A percentile compares a stretch with the other conserved stretches of the same genome.
Conservation (phyloP, 148 eudicot species). For the Linanthus parryae region DNA sequence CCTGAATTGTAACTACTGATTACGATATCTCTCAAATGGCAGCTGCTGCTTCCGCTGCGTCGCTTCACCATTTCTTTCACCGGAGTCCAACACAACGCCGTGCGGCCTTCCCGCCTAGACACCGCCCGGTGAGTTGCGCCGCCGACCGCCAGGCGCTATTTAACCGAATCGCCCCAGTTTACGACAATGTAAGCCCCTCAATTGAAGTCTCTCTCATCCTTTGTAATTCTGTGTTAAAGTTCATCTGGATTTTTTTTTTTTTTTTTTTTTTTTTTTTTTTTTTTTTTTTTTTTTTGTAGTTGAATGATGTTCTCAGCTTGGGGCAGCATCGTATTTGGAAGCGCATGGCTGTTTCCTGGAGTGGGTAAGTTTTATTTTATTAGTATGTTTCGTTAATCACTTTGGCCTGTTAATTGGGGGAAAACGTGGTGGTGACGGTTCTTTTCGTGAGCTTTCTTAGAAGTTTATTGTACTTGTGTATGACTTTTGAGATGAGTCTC, state of each 20-base stretch:
- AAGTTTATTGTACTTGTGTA: too few relatives aligned
- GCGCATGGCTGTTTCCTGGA: conserved; percentile 94
- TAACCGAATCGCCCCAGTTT: conserved; percentile 86
- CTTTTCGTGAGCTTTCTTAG: too few relatives aligned
- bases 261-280: background rate
- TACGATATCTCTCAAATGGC: too few relatives aligned
- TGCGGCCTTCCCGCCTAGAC: conserved; percentile 6
- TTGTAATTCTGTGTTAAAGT: background rate
- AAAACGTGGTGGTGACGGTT: too few relatives aligned
- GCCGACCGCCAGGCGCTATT: conserved; percentile 63
- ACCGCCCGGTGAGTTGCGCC: conserved; percentile 28
- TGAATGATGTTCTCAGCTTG: conserved; percentile 83
- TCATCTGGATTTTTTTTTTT: background rate
- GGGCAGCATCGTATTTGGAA: conserved; percentile 96
- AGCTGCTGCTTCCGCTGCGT: conserved; percentile 6
- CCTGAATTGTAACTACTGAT: too few relatives aligned
- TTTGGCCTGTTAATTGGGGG: too few relatives aligned
- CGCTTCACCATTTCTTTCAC: background rate
- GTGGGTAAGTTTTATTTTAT: conserved; percentile 40
- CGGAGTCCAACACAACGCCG: conserved; percentile 1
- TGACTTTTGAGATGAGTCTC: too few relatives aligned
- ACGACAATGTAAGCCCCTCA: conserved; percentile 59
- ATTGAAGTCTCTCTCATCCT: background rate
- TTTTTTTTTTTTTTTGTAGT: conserved; percentile 25
- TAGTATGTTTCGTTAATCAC: background rate